Base-by-base conservation (phyloP, 2,329 filamentous ascomycete genomes). In the Diaporthe longicolla region DNA sequence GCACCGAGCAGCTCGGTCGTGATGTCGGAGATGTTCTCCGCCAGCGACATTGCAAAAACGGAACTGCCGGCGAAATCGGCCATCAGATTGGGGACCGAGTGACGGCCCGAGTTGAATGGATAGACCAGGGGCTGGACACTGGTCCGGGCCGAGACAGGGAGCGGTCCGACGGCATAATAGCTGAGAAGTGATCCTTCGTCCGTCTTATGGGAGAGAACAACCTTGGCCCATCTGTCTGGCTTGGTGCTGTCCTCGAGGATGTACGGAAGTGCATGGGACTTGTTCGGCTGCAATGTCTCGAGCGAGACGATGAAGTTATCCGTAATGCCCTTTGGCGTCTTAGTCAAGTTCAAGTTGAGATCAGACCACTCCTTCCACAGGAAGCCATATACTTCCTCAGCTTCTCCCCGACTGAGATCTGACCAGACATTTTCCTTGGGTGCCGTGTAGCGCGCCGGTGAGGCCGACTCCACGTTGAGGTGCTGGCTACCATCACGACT, bases 101-200 rank as follows among this genome's bases (percentile, higher is more conserved):
- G 82, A 5, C 83, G 82, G 10, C 84, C 83, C 7, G 85, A 85
- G 77, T 85, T 87, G 79, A 84, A 85, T 24, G 82, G 79, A 77
- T 85, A 86, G 68, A 84, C 82, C 15, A 87, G 79, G 58, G 82
- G 82, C 70, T 82, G 76, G 35, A 85, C 78, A 21, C 76, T 82
- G 7, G 85, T 86, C 24, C 81, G 75, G 26, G 77, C 70, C 10
- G 78, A 79, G 4, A 87, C 80, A 2, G 87, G 87, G 4, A 89
- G 81, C 2, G 87, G 87, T 0, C 87, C 86, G 37, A 88, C 82
- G 81, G 86, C 85, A 76, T 85, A 87, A 75, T 88, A 86, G 72
- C 87, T 84, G 7, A 83, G 84, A 37, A 85, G 82, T 1, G 86
- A 85, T 17, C 83, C 81, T 5, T 77, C 75, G 59, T 83, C 84